These are phyloP conservation scores for Hypomontagnella monticulosa DNA, from an alignment of 495 filamentous ascomycete species.

Conservation along the genomic window DNA sequence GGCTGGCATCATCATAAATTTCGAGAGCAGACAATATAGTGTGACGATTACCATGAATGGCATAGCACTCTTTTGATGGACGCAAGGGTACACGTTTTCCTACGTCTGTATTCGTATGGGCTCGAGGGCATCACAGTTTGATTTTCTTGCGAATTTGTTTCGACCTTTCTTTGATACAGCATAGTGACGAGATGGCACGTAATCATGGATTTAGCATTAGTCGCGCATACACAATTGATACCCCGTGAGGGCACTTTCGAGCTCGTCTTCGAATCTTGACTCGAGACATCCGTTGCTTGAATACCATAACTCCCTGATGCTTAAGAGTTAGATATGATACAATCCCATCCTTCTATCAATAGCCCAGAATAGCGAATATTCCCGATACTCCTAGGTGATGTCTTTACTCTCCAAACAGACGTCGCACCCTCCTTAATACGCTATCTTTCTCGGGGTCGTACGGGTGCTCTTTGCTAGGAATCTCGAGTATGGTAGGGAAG, in stretches of 20 bases:
- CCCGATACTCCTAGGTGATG: background rate
- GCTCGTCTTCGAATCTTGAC: conserved; percentile 13
- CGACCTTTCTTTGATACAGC: conserved; percentile 29
- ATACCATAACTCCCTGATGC: conserved; percentile 18
- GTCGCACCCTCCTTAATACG: conserved; percentile 87
- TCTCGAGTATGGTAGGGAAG: conserved; percentile 85
- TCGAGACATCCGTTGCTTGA: conserved; percentile 8
- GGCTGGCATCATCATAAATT: conserved; percentile 2
- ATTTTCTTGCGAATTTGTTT: conserved; percentile 32
- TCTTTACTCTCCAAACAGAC: conserved; percentile 89
- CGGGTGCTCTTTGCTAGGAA: conserved; percentile 98
- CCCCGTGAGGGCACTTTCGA: conserved; percentile 30
- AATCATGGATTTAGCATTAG: conserved; percentile 37
- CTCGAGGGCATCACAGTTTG: conserved; percentile 30
- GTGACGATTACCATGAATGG: conserved; percentile 34
- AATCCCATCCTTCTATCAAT: conserved; percentile 13
- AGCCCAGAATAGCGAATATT: background rate
- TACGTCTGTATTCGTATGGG: conserved; percentile 39
- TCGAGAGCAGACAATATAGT: conserved; percentile 14
- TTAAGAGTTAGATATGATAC: conserved; percentile 25
- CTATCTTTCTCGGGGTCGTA: conserved; percentile 99
- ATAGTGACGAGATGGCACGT: conserved; percentile 33
- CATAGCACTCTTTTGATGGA: conserved; percentile 37
- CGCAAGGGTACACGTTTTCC: conserved; percentile 17
- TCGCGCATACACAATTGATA: conserved; percentile 31